Evolutionary conservation across 805 yeast genomes (phyloP).

Genomic region (Deakozyma indianensis): DNA sequence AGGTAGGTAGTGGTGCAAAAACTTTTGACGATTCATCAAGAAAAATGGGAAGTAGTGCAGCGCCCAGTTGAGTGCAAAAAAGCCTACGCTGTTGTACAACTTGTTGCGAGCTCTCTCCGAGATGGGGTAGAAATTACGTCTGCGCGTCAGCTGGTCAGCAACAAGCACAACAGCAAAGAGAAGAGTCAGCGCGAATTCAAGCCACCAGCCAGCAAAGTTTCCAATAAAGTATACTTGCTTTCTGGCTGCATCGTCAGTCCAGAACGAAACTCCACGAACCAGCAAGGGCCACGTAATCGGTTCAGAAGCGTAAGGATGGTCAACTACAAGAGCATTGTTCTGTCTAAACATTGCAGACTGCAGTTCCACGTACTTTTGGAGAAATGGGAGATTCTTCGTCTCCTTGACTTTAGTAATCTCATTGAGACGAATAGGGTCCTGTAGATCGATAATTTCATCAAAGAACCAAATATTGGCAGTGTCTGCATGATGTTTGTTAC

Average conservation of each 20-base stretch:
- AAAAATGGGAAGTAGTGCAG: constrained; percentile 85
- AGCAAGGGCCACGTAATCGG: constrained; percentile 90
- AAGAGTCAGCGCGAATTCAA: constrained; percentile 51
- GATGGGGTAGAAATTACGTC: constrained; percentile 51
- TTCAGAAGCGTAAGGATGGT: constrained; percentile 90
- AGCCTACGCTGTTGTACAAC: constrained; percentile 67
- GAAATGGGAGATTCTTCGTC: constrained; percentile 52
- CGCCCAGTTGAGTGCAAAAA: constrained; percentile 75
- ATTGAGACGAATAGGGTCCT: constrained; percentile 45
- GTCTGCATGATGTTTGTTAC: constrained; percentile 69
- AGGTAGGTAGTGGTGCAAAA: constrained; percentile 88
- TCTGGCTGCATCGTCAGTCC: constrained; percentile 46
- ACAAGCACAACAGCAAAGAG: constrained; percentile 47
- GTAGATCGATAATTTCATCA: constrained; percentile 52
- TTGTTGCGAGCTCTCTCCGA: constrained; percentile 39
- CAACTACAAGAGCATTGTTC: constrained; percentile 72
- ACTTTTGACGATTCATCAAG: constrained; percentile 84
- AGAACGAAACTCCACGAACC: constrained; percentile 84
- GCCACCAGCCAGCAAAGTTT: constrained; percentile 83
- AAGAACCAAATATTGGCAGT: constrained; percentile 59
- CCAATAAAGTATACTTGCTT: constrained; percentile 85
- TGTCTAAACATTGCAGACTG: constrained; percentile 84
- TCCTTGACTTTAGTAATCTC: constrained; percentile 38
- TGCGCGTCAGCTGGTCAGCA: constrained; percentile 64
- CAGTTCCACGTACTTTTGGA: constrained; percentile 78